Percentiles rank a stretch among this genome's conserved stretches.
phyloP scores from a whole-genome alignment of 768 basidiomycete genomes.

The Artomyces pyxidatus region DNA sequence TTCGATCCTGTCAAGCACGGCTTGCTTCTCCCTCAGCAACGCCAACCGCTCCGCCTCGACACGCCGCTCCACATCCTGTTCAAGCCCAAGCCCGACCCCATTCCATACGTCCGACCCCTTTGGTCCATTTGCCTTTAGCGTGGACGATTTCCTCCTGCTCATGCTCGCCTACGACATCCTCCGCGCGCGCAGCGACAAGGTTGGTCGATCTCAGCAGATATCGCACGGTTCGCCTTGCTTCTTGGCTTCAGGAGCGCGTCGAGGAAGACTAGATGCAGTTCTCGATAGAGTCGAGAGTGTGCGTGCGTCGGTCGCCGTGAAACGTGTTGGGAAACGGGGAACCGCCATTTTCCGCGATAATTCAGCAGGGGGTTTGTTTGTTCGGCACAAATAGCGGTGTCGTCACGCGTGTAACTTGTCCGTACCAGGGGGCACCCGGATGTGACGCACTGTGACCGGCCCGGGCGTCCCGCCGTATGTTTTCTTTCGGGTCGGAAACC shows the following conservation, averaged over 20 bases:
- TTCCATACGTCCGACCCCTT: neutral
- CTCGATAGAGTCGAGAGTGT: neutral
- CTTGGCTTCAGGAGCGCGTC: constrained; percentile 33
- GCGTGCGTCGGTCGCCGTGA: constrained; percentile 13
- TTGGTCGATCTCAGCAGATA: constrained; percentile 54
- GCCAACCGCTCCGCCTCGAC: constrained; percentile 31
- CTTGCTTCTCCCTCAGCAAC: constrained; percentile 52
- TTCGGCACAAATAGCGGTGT: constrained; percentile 34
- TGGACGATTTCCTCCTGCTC: constrained; percentile 10
- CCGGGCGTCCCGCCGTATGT: too few species aligned
- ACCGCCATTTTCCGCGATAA: constrained; percentile 20
- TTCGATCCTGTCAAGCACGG: constrained; percentile 47
- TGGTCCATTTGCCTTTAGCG: neutral
- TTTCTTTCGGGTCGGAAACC: too few species aligned
- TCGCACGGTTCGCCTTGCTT: constrained; percentile 54
- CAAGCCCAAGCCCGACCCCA: neutral
- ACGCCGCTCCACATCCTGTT: constrained; percentile 10
- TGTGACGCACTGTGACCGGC: too few species aligned
- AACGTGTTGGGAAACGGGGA: constrained; percentile 15
- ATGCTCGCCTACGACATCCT: constrained; percentile 7
- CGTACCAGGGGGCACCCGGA: too few species aligned
- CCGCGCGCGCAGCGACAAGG: constrained; percentile 16
- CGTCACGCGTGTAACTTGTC: too few species aligned
- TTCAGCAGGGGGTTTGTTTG: constrained; percentile 24
- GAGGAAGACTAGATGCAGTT: neutral